phyloP scores from a whole-genome alignment of 805 yeast species.

The Lachancea mirantina region DNA sequence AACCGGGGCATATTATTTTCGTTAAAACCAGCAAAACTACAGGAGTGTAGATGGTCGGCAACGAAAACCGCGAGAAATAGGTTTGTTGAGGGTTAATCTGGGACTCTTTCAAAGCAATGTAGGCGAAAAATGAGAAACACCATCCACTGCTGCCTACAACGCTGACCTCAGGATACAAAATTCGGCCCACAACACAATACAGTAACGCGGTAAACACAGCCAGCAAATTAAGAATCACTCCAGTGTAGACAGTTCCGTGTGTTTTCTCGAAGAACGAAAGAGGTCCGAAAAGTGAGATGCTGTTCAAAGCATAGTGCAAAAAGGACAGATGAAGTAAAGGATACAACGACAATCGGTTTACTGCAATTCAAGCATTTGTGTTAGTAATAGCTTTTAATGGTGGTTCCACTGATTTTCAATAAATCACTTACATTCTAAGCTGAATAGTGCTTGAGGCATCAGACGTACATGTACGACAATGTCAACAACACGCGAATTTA shows the following conservation, averaged over 20 bases:
- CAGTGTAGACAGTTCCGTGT: conserved; percentile 84
- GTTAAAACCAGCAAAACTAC: conserved; percentile 43
- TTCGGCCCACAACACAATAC: conserved; percentile 41
- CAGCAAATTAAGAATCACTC: conserved; percentile 63
- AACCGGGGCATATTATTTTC: conserved; percentile 51
- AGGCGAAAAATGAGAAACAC: conserved; percentile 61
- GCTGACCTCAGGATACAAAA: conserved; percentile 44
- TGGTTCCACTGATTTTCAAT: not conserved
- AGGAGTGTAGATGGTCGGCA: conserved; percentile 60
- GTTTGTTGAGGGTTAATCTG: conserved; percentile 36
- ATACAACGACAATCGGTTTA: conserved; percentile 47
- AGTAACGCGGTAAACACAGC: conserved; percentile 65
- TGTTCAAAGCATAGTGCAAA: conserved; percentile 55
- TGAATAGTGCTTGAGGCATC: conserved; percentile 48
- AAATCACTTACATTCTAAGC: conserved; percentile 33
- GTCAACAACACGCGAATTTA: conserved; percentile 26
- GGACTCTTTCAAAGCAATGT: conserved; percentile 46
- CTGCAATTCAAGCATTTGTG: conserved; percentile 2
- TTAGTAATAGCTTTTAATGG: conserved; percentile 1
- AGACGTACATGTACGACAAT: conserved; percentile 40
- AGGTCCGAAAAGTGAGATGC: conserved; percentile 50
- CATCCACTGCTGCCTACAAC: conserved; percentile 70
- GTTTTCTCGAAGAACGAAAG: conserved; percentile 57
- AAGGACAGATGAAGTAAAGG: conserved; percentile 60
- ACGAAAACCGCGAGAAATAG: conserved; percentile 33